phyloP scores from a whole-genome alignment of 2,329 filamentous ascomycete species.

The Cordyceps cicadae region DNA sequence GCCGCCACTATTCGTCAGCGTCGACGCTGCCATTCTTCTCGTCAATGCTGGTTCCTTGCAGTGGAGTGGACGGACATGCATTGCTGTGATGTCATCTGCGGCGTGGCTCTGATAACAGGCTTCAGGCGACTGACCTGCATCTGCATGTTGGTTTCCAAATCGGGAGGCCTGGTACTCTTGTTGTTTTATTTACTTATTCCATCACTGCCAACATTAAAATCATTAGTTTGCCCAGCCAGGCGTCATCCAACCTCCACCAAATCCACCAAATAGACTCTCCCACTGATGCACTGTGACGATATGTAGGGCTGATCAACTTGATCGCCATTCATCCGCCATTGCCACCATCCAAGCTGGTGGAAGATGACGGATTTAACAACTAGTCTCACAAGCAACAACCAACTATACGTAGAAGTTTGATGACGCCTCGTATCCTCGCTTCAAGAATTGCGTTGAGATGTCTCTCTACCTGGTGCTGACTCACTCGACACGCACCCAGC shows the following conservation, averaged over 20 bases:
- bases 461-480: neutral
- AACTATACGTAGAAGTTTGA: too few species aligned
- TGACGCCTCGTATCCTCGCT: neutral
- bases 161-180: neutral
- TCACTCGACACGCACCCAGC: neutral
- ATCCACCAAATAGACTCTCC: neutral
- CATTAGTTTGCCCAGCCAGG: too few species aligned
- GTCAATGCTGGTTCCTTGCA: neutral
- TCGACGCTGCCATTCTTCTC: neutral
- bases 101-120: too few species aligned
- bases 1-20: conserved; percentile 5
- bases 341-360: too few species aligned
- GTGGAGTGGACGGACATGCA: neutral
- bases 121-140: neutral
- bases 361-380: too few species aligned
- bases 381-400: too few species aligned
- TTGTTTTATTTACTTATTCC: too few species aligned
- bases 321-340: neutral
- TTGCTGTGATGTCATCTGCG: conserved; percentile 4
- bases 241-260: neutral
- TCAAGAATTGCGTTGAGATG: neutral
- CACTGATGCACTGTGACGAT: neutral
- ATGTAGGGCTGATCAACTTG: neutral
- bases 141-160: neutral
- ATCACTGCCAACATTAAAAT: too few species aligned